Evolutionary conservation across 1,284 basidiomycete genomes (phyloP).

Genomic region (Athelia sp.): DNA sequence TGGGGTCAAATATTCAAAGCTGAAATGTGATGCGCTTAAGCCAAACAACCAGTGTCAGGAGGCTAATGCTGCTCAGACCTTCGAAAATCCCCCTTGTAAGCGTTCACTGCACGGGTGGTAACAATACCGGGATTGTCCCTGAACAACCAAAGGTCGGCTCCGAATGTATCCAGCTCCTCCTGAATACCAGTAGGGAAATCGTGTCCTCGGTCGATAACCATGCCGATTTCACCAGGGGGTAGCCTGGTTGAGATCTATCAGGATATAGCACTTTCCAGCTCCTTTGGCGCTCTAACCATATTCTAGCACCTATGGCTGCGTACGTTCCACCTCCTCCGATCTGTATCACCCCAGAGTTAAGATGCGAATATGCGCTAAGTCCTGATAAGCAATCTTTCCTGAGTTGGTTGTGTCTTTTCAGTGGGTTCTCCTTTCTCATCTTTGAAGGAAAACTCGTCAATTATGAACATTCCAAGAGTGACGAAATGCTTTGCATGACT

Average conservation of each 20-base stretch:
- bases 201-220: conserved; percentile 80
- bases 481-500: conserved; percentile 36
- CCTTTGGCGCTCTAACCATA: conserved; percentile 49
- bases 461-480: conserved; percentile 85
- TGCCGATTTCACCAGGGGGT: conserved; percentile 56
- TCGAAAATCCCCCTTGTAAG: conserved; percentile 70
- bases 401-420: conserved; percentile 37
- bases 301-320: conserved; percentile 71
- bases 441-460: conserved; percentile 72
- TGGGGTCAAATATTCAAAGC: conserved; percentile 80
- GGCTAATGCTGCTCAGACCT: conserved; percentile 40
- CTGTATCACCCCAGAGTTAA: conserved; percentile 31
- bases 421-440: conserved; percentile 51
- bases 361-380: conserved; percentile 4
- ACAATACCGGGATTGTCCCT: conserved; percentile 47
- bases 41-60: neutral
- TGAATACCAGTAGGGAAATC: conserved; percentile 72
- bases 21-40: conserved; percentile 21
- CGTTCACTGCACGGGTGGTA: conserved; percentile 77
- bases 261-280: too few relatives aligned
- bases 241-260: conserved; percentile 41
- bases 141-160: conserved; percentile 78
- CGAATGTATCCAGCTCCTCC: conserved; percentile 55
- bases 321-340: conserved; percentile 91
- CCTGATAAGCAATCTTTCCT: conserved; percentile 35